These are phyloP conservation scores for Pythium utonaiense DNA, from an alignment of 352 stramenopile genomes.

Conservation along the genomic window DNA sequence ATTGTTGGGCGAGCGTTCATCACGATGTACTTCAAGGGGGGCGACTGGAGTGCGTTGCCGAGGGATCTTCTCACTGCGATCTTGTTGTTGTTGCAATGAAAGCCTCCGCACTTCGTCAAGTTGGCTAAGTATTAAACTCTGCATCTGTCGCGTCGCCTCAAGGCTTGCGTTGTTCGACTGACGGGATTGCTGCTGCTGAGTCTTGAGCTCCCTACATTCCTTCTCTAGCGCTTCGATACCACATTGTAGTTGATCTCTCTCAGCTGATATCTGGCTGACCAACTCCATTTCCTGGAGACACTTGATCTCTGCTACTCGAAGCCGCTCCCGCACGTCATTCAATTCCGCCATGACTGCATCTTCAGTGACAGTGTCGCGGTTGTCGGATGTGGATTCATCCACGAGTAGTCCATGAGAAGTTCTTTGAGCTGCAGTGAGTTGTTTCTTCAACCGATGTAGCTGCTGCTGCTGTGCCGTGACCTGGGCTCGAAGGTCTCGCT, in stretches of 20 bases:
- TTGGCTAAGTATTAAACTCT: constrained; percentile 16
- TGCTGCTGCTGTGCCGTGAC: constrained; percentile 21
- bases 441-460: constrained; percentile 22
- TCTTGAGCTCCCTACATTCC: constrained; percentile 5
- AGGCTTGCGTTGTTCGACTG: constrained; percentile 2
- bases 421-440: constrained; percentile 22
- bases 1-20: background rate
- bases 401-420: background rate
- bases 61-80: background rate
- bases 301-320: constrained; percentile 13
- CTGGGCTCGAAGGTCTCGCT: constrained; percentile 36
- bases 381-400: constrained; percentile 1
- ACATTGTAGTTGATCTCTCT: background rate
- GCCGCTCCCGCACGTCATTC: constrained; percentile 5
- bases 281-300: background rate
- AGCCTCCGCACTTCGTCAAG: constrained; percentile 17
- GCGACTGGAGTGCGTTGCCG: background rate
- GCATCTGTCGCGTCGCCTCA: constrained; percentile 17
- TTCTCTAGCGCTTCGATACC: background rate
- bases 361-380: background rate
- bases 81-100: background rate
- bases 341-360: background rate
- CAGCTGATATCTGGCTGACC: background rate
- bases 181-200: background rate
- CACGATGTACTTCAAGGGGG: background rate